Conservation (phyloP, 805 yeast species). For the Cephaloascus albidus region DNA sequence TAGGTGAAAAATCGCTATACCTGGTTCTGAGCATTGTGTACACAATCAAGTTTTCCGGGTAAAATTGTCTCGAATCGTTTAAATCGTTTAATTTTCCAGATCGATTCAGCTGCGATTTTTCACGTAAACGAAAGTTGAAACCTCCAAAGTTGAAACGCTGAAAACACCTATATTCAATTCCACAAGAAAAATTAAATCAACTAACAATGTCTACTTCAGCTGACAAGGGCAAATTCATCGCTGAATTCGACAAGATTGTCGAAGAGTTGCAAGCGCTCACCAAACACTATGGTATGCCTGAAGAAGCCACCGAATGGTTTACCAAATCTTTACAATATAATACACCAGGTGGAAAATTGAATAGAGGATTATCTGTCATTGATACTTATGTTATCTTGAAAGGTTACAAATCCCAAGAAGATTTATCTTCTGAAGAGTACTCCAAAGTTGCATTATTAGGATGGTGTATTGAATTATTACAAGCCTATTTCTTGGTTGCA, state of each 20-base stretch:
- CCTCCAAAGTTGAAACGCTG: too few relatives aligned
- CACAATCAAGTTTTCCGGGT: too few relatives aligned
- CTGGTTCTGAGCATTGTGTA: too few relatives aligned
- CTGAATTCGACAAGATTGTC: slow-evolving; percentile 69
- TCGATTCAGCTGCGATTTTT: too few relatives aligned
- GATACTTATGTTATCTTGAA: slow-evolving; percentile 84
- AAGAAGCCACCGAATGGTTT: slow-evolving; percentile 83
- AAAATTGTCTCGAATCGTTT: too few relatives aligned
- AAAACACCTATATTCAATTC: too few relatives aligned
- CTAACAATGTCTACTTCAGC: slow-evolving; percentile 10
- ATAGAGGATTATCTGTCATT: slow-evolving; percentile 92
- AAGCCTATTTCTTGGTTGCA: slow-evolving; percentile 94
- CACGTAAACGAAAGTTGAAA: too few relatives aligned
- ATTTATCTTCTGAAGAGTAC: slow-evolving; percentile 61
- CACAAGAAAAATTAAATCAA: too few relatives aligned
- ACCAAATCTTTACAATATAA: slow-evolving; percentile 66
- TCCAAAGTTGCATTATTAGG: slow-evolving; percentile 82
- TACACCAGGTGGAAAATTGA: slow-evolving; percentile 93
- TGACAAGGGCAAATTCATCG: slow-evolving; percentile 46
- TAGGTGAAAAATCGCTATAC: too few relatives aligned
- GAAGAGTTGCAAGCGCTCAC: slow-evolving; percentile 61
- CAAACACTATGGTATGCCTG: slow-evolving; percentile 67
- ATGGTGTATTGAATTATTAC: slow-evolving; percentile 91
- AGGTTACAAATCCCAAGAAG: slow-evolving; percentile 46
- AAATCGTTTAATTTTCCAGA: too few relatives aligned